Evolutionary conservation across 106 monocot genomes (phyloP).

Genomic region (Platanthera zijinensis): DNA sequence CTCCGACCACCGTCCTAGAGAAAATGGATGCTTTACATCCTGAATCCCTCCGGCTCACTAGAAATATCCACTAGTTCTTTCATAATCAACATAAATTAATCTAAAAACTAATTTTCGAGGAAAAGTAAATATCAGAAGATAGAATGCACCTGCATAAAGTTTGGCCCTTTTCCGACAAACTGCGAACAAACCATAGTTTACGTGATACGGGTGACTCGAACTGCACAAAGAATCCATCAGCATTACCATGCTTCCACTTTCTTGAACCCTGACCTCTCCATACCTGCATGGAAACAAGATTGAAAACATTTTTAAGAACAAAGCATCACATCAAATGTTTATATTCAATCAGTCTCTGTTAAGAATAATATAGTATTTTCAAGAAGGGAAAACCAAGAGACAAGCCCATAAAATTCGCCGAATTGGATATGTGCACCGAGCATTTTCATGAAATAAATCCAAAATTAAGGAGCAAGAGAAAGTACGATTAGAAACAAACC

Average conservation of each 20-base stretch:
- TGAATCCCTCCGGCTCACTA: neutral
- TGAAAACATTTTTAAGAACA: neutral
- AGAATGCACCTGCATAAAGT: constrained; percentile 62
- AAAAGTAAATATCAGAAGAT: neutral
- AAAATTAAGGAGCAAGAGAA: neutral
- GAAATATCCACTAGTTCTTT: neutral
- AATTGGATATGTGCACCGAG: neutral
- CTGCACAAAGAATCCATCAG: constrained; percentile 95
- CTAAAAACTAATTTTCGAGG: neutral
- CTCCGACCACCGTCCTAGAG: neutral
- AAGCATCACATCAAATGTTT: neutral
- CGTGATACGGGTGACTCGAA: constrained; percentile 69
- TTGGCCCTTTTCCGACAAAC: constrained; percentile 67
- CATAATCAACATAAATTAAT: neutral
- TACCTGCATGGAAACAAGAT: constrained; percentile 33
- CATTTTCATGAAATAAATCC: neutral
- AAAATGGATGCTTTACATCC: neutral
- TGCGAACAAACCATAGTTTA: constrained; percentile 88
- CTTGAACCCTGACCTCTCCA: constrained; percentile 99
- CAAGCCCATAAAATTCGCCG: neutral
- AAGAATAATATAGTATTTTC: neutral
- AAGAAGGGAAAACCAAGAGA: neutral
- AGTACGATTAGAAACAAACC: constrained; percentile 26
- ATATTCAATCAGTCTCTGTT: neutral
- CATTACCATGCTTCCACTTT: constrained; percentile 91